These are phyloP conservation scores for Pichia cephalocereana DNA, from an alignment of 805 yeast species.

Conservation along the genomic window DNA sequence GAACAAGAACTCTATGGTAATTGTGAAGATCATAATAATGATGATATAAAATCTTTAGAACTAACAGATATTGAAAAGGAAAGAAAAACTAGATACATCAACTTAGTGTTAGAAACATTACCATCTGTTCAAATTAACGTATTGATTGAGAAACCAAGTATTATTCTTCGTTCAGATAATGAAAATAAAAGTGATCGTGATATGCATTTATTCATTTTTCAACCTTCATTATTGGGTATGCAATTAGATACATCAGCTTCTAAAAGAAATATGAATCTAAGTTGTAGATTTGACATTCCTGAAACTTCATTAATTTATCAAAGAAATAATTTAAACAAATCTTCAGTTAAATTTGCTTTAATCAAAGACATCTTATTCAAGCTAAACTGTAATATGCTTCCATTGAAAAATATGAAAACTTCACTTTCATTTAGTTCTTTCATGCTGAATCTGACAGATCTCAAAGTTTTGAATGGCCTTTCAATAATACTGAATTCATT, in stretches of 20 bases:
- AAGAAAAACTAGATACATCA: background rate
- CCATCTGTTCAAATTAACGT: slow-evolving; percentile 19
- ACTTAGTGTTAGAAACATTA: slow-evolving; percentile 2
- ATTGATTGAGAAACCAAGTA: slow-evolving; percentile 21
- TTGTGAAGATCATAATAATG: too few relatives aligned
- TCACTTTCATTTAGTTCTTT: background rate
- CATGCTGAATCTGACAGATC: slow-evolving; percentile 20
- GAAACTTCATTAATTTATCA: slow-evolving; percentile 14
- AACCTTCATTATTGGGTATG: slow-evolving; percentile 16
- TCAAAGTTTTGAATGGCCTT: slow-evolving; percentile 22
- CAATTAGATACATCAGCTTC: slow-evolving; percentile 10
- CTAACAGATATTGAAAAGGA: background rate
- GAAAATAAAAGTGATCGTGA: slow-evolving; percentile 1
- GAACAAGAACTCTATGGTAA: too few relatives aligned
- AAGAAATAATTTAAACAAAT: slow-evolving; percentile 7
- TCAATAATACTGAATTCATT: slow-evolving; percentile 5
- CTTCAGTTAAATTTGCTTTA: slow-evolving; percentile 1
- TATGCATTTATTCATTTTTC: slow-evolving; percentile 14
- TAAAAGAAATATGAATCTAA: slow-evolving; percentile 2
- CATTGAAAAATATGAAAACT: background rate
- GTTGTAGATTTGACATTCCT: slow-evolving; percentile 16
- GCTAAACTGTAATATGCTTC: background rate
- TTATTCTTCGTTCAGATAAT: slow-evolving; percentile 16
- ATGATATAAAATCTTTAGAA: background rate
- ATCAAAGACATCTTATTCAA: slow-evolving; percentile 15